These are phyloP conservation scores for Cordyceps javanica DNA, from an alignment of 2,329 filamentous ascomycete genomes.

Conservation along the genomic window DNA sequence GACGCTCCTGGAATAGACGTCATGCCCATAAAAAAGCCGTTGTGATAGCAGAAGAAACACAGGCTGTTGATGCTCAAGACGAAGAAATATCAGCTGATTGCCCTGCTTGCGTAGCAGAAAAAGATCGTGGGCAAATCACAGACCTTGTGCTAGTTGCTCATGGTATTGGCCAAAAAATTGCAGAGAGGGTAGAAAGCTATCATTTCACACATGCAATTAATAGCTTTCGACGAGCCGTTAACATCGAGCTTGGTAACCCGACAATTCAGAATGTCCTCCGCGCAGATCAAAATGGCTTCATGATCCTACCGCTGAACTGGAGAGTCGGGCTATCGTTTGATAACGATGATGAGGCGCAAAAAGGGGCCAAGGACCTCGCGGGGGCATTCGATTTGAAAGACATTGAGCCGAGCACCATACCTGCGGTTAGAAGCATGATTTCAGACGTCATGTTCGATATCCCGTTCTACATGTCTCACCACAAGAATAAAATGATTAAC, in stretches of 20 bases:
- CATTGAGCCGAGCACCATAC: slow-evolving; percentile 86
- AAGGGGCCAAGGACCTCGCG: slow-evolving; percentile 48
- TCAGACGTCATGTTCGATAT: slow-evolving; percentile 98
- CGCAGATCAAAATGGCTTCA: slow-evolving; percentile 76
- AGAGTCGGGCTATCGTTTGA: slow-evolving; percentile 82
- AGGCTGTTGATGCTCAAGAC: slow-evolving; percentile 21
- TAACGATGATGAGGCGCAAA: slow-evolving; percentile 59
- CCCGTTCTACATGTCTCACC: slow-evolving; percentile 93
- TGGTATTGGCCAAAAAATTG: slow-evolving; percentile 94
- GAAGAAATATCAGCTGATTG: slow-evolving; percentile 31
- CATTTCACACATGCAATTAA: slow-evolving; percentile 98
- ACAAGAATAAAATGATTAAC: slow-evolving; percentile 90
- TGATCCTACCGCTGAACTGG: slow-evolving; percentile 95
- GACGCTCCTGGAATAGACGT: slow-evolving; percentile 66
- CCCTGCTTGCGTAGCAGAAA: slow-evolving; percentile 56
- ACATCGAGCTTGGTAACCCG: slow-evolving; percentile 71
- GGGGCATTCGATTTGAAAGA: slow-evolving; percentile 67
- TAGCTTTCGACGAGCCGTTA: slow-evolving; percentile 77
- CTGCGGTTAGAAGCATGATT: slow-evolving; percentile 87
- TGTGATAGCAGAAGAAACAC: slow-evolving; percentile 22
- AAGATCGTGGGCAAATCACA: slow-evolving; percentile 63
- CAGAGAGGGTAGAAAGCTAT: slow-evolving; percentile 89
- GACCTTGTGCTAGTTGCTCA: slow-evolving; percentile 90
- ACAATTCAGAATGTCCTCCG: slow-evolving; percentile 70
- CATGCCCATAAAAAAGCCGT: slow-evolving; percentile 44